Conservation (phyloP, 768 basidiomycete species). For the Mrakia hoshinonis region DNA sequence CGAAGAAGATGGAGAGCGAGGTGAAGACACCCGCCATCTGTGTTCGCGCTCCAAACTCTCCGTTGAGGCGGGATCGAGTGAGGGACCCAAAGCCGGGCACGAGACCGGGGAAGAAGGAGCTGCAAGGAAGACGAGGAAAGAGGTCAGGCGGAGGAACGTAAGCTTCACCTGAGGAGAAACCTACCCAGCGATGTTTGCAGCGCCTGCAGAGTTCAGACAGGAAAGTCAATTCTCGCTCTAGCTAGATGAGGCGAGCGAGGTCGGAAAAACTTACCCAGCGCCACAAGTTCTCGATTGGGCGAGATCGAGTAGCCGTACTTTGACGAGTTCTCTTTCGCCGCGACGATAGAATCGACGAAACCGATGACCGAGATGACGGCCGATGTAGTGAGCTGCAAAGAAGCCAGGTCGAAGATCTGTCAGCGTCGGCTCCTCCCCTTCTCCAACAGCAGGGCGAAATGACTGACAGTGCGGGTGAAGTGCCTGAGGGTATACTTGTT, state of each 20-base stretch:
- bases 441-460: neutral
- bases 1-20: constrained; percentile 62
- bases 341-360: constrained; percentile 52
- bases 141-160: neutral
- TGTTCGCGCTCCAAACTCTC: constrained; percentile 74
- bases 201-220: constrained; percentile 43
- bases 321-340: constrained; percentile 82
- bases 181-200: constrained; percentile 63
- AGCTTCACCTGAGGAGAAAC: constrained; percentile 72
- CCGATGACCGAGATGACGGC: constrained; percentile 73
- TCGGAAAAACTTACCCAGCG: constrained; percentile 49
- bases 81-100: constrained; percentile 65
- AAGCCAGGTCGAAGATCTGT: neutral
- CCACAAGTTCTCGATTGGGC: constrained; percentile 94
- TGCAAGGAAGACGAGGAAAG: constrained; percentile 36
- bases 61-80: constrained; percentile 70
- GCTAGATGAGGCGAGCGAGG: constrained; percentile 19
- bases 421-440: neutral
- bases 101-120: constrained; percentile 73
- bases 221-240: neutral
- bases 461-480: constrained; percentile 54
- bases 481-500: constrained; percentile 53
- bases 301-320: constrained; percentile 77
- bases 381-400: constrained; percentile 38
- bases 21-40: constrained; percentile 78